Evolutionary conservation across 345 rosid species (phyloP), one percentile per base, ranked within the genome.

Genomic region (Aurinia saxatilis): DNA sequence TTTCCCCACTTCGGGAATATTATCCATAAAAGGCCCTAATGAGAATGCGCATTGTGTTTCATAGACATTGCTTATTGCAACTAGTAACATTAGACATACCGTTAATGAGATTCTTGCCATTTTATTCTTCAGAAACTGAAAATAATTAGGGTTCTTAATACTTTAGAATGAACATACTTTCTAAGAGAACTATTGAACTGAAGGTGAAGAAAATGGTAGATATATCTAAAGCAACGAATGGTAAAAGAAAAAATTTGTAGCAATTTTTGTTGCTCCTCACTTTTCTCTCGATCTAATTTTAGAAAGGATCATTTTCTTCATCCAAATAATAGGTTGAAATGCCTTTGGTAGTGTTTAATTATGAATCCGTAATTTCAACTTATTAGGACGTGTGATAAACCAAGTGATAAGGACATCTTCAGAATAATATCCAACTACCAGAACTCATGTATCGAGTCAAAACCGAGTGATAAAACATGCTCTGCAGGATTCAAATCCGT

Each of bases 21-120:
- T 44, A 18, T 65, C 2, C 29, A 65, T 21, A 46, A 53, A 65
- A 44, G 1, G n/a, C 4, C 37, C 46, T 44, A 65, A 11, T 44
- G 53, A 54, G 29, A 65, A 65, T 4, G 53, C 34, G 10, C 46
- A 61, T 35, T 54, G 57, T 33, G 57, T 51, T 51, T 51, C 40
- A 10, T 51, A 10, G 7, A 51, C 40, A 33, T 33, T 10, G 8
- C 40, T 51, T 51, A 33, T 10, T 51, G 40, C 57, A 29, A 44
- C 53, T 14, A 65, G 62, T 23, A 65, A 44, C 46, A 45, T 33
- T 34, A 65, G 47, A 55, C 13, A 44, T 53, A 53, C 5, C 5
- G 13, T 13, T 23, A 54, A 10, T 11, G 62, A 34, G 5, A 9
- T 1, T 65, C 21, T 65, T 65, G 55, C 38, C 70, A 65, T 65